Evolutionary conservation across 2,329 filamentous ascomycete species (phyloP), one percentile per base, ranked within the genome.

Genomic region (Diplodia sapinea): DNA sequence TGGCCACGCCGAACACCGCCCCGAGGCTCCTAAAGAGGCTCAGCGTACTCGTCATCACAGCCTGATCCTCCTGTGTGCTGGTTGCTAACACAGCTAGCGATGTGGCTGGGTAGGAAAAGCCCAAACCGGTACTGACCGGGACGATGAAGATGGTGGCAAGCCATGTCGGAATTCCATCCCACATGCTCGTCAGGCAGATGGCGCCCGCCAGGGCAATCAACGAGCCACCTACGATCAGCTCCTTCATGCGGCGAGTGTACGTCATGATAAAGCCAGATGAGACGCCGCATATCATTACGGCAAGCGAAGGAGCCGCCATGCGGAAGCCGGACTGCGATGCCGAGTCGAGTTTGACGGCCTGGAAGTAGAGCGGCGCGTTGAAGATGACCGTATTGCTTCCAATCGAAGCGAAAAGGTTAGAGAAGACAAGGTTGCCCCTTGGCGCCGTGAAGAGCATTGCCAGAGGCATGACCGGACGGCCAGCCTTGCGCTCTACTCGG

Each of bases 261-360:
- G 79, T 81, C 75, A 82, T 82, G 68, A 80, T 79, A 70, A 81
- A 79, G 36, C 81, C 81, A 13, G 76, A 73, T 5, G 76, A 75
- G 15, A 82, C 78, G 29, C 79, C 79, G 55, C 78, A 80, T 47
- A 81, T 70, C 1, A 78, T 81, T 33, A 79, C 74, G 3, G 77
- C 85, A 31, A 88, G 71, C 0, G 88, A 87, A 4, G 89, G 88
- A 7, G 89, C 81, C 23, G 91, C 84, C 65, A 94, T 88, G 52
- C 88, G 86, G 33, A 93, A 85, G n/a, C 91, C 91, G 0, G 91
- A 92, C 29, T 84, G 81, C 0, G 91, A 92, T 17, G 91, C 88
- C 6, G 84, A 85, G 68, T 89, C 88, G 23, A 80, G 76, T 56
- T 79, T 78, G 38, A 80, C 79, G 33, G 79, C 79, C 71, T 81